Evolutionary conservation across 2,329 filamentous ascomycete genomes (phyloP), one percentile per base, ranked within the genome.

Genomic region (Knoxdaviesia capensis): DNA sequence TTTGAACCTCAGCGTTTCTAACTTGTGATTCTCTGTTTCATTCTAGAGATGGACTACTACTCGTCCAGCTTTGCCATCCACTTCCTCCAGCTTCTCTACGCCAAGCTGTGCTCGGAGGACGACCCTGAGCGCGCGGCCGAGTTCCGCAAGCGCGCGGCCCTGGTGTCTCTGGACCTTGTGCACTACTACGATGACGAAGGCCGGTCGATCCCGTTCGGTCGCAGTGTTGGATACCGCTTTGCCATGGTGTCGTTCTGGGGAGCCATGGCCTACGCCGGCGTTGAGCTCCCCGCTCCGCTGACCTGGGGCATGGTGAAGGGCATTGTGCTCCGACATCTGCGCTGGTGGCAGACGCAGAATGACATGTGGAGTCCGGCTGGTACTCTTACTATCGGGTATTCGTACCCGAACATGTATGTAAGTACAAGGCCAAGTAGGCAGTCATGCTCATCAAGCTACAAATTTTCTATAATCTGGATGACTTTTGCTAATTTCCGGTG

Each of bases 201-300:
- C 5, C 67, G 79, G 29, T 69, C 78, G 2, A 80, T 85, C 41
- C 81, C 82, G 0, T 88, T 85, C 49, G 82, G 82, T 4, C 71
- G 82, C 39, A 83, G 77, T 41, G 69, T 87, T 40, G 82, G 79
- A 6, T 88, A 88, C 55, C 72, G 81, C n/a, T 87, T 85, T 55
- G 81, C 80, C 40, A 86, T 86, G 75, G 76, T 79, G n/a, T 80
- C 75, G 0, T 87, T 87, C 59, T 87, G 81, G 81, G 77, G 79
- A 8, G 77, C 80, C 0, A 59, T 86, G 31, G 82, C 79, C 1
- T 85, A 84, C 51, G 80, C 80, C 4, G 76, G 76, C 48, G 75
- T 85, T 41, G 77, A 84, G 42, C 65, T 85, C 5, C 80, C 80
- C 0, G 65, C 65, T 6, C 80, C 81, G 0, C 60, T 87, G 42